Conservation (phyloP, 345 rosid species). For the Eucalyptus rudis region DNA sequence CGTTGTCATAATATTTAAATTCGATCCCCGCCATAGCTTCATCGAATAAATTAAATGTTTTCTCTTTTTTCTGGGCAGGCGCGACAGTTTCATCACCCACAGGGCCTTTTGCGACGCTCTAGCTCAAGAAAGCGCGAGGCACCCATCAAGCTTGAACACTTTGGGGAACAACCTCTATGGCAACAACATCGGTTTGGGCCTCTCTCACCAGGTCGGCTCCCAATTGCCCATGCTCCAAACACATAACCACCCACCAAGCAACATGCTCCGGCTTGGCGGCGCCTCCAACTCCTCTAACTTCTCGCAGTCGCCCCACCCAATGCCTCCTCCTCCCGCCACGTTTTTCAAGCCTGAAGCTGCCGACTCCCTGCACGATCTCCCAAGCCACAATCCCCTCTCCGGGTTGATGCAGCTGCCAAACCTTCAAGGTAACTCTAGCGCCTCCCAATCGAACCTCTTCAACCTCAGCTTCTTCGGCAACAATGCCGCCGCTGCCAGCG, state of each 20-base stretch:
- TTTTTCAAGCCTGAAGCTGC: slow-evolving; percentile 24
- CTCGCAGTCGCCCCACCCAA: slow-evolving; percentile 10
- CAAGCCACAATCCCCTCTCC: slow-evolving; percentile 15
- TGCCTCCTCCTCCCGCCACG: background rate
- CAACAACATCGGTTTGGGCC: slow-evolving; percentile 16
- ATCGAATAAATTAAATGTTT: background rate
- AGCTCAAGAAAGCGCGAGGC: slow-evolving; percentile 66
- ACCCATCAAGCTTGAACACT: slow-evolving; percentile 31
- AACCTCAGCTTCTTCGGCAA: slow-evolving; percentile 48
- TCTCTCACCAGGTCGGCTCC: slow-evolving; percentile 14
- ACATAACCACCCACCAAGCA: slow-evolving; percentile 4
- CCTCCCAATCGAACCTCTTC: slow-evolving; percentile 23
- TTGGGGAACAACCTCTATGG: slow-evolving; percentile 20
- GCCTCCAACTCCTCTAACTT: slow-evolving; percentile 22
- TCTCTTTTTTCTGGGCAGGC: slow-evolving; percentile 13
- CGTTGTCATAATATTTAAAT: background rate
- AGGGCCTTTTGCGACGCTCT: slow-evolving; percentile 83
- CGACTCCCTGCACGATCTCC: slow-evolving; percentile 27
- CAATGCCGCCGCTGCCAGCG: slow-evolving; percentile 8
- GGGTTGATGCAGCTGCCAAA: slow-evolving; percentile 48
- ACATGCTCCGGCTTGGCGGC: slow-evolving; percentile 38
- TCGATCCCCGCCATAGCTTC: background rate
- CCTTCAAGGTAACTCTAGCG: slow-evolving; percentile 10
- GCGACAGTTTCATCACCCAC: slow-evolving; percentile 86
- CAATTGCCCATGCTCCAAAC: slow-evolving; percentile 21